A percentile compares a stretch with the other conserved stretches of the same genome.
Evolutionary conservation across 108 stramenopile genomes (phyloP).

Genomic region (Pseudonitzschia multiseries): DNA sequence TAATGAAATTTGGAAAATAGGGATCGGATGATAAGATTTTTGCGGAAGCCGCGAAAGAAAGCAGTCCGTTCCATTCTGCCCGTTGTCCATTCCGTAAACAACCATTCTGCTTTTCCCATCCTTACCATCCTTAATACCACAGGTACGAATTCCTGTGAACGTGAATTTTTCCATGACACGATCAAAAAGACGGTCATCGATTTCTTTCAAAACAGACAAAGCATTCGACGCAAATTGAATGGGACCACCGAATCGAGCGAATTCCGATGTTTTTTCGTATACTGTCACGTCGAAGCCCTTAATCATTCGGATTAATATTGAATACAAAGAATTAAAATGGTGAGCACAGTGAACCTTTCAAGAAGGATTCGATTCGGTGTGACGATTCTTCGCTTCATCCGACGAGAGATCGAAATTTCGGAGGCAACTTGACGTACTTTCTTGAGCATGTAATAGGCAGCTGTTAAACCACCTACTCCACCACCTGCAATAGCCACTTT

Average conservation of each 20-base stretch:
- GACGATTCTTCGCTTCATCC: too few relatives aligned
- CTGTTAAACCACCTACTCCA: constrained; percentile 91
- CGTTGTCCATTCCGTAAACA: neutral
- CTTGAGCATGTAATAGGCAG: constrained; percentile 90
- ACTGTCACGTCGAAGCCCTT: constrained; percentile 92
- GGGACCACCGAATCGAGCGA: constrained; percentile 95
- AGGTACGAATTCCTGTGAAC: constrained; percentile 92
- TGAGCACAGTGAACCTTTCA: neutral
- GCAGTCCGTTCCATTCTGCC: neutral
- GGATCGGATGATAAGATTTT: neutral
- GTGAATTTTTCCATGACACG: constrained; percentile 96
- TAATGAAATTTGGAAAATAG: neutral
- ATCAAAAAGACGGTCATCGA: constrained; percentile 86
- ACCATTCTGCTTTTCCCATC: neutral
- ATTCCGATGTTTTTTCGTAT: constrained; percentile 93
- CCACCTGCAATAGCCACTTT: constrained; percentile 94
- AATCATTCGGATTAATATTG: neutral
- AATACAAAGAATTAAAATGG: neutral
- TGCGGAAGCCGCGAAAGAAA: too few relatives aligned
- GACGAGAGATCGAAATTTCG: neutral
- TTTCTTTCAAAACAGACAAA: constrained; percentile 90
- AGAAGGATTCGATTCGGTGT: too few relatives aligned
- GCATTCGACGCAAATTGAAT: constrained; percentile 98
- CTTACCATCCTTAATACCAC: constrained; percentile 97
- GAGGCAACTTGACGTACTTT: constrained; percentile 27